Evolutionary conservation across 1,284 basidiomycete species (phyloP), one percentile per base, ranked within the genome.

Genomic region (Amylostereum areolatum): DNA sequence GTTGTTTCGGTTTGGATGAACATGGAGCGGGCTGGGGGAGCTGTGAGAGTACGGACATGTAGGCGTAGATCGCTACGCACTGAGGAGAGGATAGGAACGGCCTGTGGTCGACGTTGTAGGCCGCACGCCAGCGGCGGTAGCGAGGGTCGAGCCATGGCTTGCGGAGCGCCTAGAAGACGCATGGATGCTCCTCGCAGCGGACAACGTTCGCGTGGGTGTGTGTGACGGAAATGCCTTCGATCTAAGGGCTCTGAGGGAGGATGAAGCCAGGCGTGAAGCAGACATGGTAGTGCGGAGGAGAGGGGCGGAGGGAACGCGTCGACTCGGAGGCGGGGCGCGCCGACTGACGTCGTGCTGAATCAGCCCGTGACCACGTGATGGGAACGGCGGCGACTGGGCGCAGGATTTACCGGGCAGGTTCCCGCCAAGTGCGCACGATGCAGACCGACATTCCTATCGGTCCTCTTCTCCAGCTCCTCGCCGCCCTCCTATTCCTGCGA

Each of bases 1-100:
- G 96, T 99, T 3, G 86, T 84, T 70, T 98, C 96, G 5, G 96
- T 99, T 69, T 97, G 93, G 55, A 96, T 96, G 72, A 97, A 97
- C 91, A 97, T 94, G 35, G 88, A 87, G 27, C 92, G 85, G 43
- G 74, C 92, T 93, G 62, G 34, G 31, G 10, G 10, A 10, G 27
- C 47, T 43, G 35, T 49, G 32, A 28, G 3, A 2, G 2, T 12
- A 40, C 30, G 6, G 30, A n/a, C 5, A 27, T 11, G 10, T 27
- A 43, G 8, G 25, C 7, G 9, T 31, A 34, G 8, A 24, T 32
- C 11, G 9, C 3, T 25, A 51, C 66, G 47, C 48, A 70, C 71
- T 58, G 30, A 59, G 58, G 7, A 54, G 43, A 18, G 59, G 55
- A 31, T 54, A 54, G 25, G 55, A 28, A 6, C 47, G 27, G n/a